Conservation (phyloP, 228 moss, liverwort and hornwort species). For the Sphagnum magellanicum region DNA sequence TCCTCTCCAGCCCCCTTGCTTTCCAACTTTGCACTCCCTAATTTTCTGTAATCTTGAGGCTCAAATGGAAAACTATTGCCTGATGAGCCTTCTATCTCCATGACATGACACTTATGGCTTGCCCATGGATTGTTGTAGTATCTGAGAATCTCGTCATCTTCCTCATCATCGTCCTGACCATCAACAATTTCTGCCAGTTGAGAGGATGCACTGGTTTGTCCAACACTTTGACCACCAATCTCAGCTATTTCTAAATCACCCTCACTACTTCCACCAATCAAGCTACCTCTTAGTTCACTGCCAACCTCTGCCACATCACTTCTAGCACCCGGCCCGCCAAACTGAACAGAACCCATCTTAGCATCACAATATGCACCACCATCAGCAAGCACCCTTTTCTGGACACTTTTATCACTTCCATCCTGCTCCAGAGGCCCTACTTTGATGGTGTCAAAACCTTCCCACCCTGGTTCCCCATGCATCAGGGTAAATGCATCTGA, state of each 20-base stretch:
- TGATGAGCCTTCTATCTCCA: constrained; percentile 29
- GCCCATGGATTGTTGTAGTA: constrained; percentile 65
- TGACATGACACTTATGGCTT: constrained; percentile 52
- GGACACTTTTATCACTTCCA: constrained; percentile 18
- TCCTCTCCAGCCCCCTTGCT: constrained; percentile 20
- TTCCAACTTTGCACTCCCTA: constrained; percentile 16
- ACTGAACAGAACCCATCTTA: constrained; percentile 25
- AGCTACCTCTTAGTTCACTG: constrained; percentile 38
- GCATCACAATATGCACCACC: constrained; percentile 29
- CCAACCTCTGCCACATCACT: constrained; percentile 45
- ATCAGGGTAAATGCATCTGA: constrained; percentile 31
- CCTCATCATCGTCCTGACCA: constrained; percentile 44
- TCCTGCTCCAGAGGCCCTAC: constrained; percentile 7
- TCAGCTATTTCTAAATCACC: constrained; percentile 49
- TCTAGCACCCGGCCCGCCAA: constrained; percentile 41
- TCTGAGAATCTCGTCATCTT: constrained; percentile 52
- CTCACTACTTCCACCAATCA: constrained; percentile 43
- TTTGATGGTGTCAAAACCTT: constrained; percentile 30
- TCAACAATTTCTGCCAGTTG: constrained; percentile 30
- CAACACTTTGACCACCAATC: constrained; percentile 30
- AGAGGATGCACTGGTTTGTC: constrained; percentile 34
- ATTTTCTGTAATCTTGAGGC: constrained; percentile 33
- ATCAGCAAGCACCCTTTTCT: constrained; percentile 17
- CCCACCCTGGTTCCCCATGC: constrained; percentile 39
- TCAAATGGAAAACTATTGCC: constrained; percentile 25